These are phyloP conservation scores for Saccharomycopsis hybrid DNA, from an alignment of 1,139 yeast genomes.

Conservation along the genomic window DNA sequence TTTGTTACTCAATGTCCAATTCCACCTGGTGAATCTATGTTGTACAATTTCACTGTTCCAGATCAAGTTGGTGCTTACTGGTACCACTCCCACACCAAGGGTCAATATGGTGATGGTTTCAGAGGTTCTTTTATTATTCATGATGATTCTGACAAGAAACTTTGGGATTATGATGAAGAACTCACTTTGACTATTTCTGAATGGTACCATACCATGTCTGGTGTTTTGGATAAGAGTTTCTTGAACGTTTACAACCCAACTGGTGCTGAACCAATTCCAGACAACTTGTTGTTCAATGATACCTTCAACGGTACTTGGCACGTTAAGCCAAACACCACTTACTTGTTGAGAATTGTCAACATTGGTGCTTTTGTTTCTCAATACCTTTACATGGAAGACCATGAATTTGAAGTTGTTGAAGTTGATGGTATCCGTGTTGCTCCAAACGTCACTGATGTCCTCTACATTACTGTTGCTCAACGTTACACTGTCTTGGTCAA, in stretches of 20 bases:
- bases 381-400: constrained; percentile 61
- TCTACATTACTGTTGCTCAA: constrained; percentile 68
- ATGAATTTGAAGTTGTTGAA: constrained; percentile 60
- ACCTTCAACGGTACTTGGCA: constrained; percentile 50
- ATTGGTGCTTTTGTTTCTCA: constrained; percentile 71
- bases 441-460: constrained; percentile 48
- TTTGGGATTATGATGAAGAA: constrained; percentile 59
- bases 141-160: constrained; percentile 37
- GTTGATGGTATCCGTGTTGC: constrained; percentile 66
- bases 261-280: constrained; percentile 79
- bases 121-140: constrained; percentile 68
- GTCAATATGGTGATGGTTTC: constrained; percentile 75
- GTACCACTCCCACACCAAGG: constrained; percentile 78
- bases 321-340: constrained; percentile 57
- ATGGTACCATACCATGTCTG: constrained; percentile 51
- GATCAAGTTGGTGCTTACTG: constrained; percentile 71
- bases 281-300: constrained; percentile 57
- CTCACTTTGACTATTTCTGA: constrained; percentile 50
- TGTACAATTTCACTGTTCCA: constrained; percentile 57
- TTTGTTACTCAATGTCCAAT: constrained; percentile 76
- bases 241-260: constrained; percentile 66
- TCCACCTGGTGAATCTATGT: constrained; percentile 54
- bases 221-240: constrained; percentile 40
- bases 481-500: constrained; percentile 56
- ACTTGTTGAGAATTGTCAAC: constrained; percentile 56